phyloP scores from a whole-genome alignment of 2,329 filamentous ascomycete genomes.

The Botrytis fragariae region DNA sequence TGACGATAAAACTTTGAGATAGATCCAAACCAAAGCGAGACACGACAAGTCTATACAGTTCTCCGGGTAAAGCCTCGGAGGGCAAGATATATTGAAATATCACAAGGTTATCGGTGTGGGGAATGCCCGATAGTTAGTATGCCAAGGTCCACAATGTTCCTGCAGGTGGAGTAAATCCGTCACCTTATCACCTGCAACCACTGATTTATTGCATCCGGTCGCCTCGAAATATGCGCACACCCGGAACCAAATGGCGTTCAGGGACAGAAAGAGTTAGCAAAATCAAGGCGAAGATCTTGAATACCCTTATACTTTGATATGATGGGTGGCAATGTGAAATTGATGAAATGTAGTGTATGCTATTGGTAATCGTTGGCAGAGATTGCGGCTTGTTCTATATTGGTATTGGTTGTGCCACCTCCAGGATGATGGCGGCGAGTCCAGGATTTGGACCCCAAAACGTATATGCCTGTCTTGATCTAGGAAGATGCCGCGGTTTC shows the following conservation, averaged over 20 bases:
- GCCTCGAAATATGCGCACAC: slow-evolving; percentile 24
- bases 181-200: slow-evolving; percentile 36
- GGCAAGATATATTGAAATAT: slow-evolving; percentile 19
- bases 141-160: slow-evolving; percentile 28
- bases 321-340: slow-evolving; percentile 12
- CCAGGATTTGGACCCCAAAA: slow-evolving; percentile 7
- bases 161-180: slow-evolving; percentile 35
- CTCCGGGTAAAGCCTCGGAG: slow-evolving; percentile 26
- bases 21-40: slow-evolving; percentile 16
- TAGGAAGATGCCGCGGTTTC: slow-evolving; percentile 11
- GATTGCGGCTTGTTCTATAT: background rate
- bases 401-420: slow-evolving; percentile 13
- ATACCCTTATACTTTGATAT: background rate
- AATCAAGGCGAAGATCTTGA: background rate
- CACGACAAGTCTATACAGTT: slow-evolving; percentile 24
- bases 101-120: slow-evolving; percentile 28
- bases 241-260: slow-evolving; percentile 20
- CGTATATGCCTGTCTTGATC: background rate
- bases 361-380: background rate
- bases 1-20: background rate
- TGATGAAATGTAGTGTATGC: background rate
- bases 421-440: slow-evolving; percentile 8
- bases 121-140: slow-evolving; percentile 21
- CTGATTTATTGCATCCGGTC: slow-evolving; percentile 33
- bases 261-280: slow-evolving; percentile 23